Evolutionary conservation across 768 basidiomycete species (phyloP).

Genomic region (Mycena haematopus): DNA sequence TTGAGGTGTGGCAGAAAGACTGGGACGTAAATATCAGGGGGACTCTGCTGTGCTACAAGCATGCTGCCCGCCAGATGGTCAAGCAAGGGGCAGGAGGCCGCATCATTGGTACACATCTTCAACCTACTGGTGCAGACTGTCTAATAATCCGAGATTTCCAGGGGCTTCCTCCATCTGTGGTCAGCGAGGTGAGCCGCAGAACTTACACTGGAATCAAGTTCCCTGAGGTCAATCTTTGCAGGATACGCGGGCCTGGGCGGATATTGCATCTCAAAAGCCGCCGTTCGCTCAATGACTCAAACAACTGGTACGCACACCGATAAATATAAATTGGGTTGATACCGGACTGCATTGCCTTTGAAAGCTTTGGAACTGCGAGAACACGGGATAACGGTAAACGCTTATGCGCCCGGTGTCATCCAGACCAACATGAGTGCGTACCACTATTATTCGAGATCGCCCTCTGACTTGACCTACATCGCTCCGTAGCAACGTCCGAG

Average conservation of each 20-base stretch:
- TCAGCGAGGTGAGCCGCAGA: constrained; percentile 34
- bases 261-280: too few species aligned
- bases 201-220: not conserved
- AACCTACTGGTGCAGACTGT: not conserved
- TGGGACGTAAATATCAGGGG: constrained; percentile 50
- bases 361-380: constrained; percentile 40
- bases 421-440: constrained; percentile 38
- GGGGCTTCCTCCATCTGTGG: constrained; percentile 44
- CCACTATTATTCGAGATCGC: too few species aligned
- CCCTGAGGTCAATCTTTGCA: not conserved
- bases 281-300: constrained; percentile 48
- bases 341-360: not conserved
- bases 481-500: too few species aligned
- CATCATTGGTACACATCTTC: constrained; percentile 43
- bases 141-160: constrained; percentile 1
- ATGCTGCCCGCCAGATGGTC: constrained; percentile 52
- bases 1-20: constrained; percentile 41
- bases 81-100: constrained; percentile 49
- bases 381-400: constrained; percentile 47
- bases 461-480: too few species aligned
- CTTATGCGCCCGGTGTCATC: constrained; percentile 46
- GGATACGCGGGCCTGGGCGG: not conserved
- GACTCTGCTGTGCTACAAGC: constrained; percentile 47
- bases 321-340: not conserved
- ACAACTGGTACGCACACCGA: constrained; percentile 37